phyloP scores from a whole-genome alignment of 306 rosid species.

The Albizia julibrissin region DNA sequence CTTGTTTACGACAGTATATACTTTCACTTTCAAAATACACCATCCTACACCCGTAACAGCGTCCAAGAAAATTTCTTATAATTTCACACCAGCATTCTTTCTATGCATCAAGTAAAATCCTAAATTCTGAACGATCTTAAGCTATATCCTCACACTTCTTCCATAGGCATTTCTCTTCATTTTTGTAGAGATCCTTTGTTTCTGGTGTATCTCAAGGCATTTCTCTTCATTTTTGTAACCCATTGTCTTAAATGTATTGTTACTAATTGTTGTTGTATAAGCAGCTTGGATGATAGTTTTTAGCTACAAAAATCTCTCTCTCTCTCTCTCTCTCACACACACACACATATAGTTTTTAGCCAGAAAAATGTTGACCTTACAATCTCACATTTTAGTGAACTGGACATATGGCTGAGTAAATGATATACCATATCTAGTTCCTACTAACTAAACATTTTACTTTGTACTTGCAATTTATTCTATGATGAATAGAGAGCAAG shows the following conservation, averaged over 20 bases:
- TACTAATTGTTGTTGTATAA: background rate
- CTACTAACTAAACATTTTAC: background rate
- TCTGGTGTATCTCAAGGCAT: background rate
- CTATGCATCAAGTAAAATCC: background rate
- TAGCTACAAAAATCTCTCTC: background rate
- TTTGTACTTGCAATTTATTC: constrained; percentile 14
- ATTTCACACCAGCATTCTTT: background rate
- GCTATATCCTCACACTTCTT: too few relatives aligned
- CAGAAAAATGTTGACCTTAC: too few relatives aligned
- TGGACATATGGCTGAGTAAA: background rate
- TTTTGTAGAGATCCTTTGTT: constrained; percentile 10
- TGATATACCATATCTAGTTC: constrained; percentile 10
- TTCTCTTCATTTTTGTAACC: background rate
- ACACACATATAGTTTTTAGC: too few relatives aligned
- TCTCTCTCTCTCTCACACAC: background rate
- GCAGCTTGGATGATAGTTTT: background rate
- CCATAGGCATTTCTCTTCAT: too few relatives aligned
- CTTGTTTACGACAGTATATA: too few relatives aligned
- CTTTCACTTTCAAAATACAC: too few relatives aligned
- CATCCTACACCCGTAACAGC: too few relatives aligned
- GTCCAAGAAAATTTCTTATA: background rate
- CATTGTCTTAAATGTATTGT: background rate
- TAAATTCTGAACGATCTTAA: background rate
- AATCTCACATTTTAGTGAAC: background rate
- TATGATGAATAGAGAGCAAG: too few relatives aligned